These are phyloP conservation scores for Poa annua DNA, from an alignment of 176 grass and related monocot species.

Conservation along the genomic window DNA sequence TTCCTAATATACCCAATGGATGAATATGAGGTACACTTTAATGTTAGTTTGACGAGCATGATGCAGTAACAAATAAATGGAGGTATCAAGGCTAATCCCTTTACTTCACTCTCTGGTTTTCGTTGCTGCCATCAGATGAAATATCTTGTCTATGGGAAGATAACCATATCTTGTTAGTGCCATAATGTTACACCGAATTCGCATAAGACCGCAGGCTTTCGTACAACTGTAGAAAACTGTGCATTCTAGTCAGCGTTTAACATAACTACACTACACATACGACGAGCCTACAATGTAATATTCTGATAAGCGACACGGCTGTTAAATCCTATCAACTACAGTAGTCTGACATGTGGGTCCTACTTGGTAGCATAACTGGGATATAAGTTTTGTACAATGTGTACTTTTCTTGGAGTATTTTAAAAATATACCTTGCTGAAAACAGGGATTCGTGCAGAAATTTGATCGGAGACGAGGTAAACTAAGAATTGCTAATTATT, in stretches of 20 bases:
- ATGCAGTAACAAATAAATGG: neutral
- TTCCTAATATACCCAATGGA: neutral
- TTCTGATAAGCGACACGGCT: neutral
- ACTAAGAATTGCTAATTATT: neutral
- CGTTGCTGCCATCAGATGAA: neutral
- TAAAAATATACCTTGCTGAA: neutral
- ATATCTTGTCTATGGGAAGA: neutral
- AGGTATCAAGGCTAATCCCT: neutral
- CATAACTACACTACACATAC: neutral
- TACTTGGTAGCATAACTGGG: neutral
- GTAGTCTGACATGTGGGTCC: neutral
- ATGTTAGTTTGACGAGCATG: neutral
- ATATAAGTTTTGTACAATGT: neutral
- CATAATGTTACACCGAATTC: neutral
- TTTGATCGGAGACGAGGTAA: neutral
- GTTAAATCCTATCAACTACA: neutral
- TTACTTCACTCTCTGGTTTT: neutral
- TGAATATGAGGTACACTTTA: neutral
- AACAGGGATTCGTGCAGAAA: neutral
- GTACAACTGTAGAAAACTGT: neutral
- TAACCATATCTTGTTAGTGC: neutral
- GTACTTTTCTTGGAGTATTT: neutral
- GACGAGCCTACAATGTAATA: neutral
- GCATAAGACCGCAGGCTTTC: neutral
- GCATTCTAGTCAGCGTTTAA: neutral